Conservation (phyloP, 2,329 filamentous ascomycete species). For the Hymenoscyphus albidus region DNA sequence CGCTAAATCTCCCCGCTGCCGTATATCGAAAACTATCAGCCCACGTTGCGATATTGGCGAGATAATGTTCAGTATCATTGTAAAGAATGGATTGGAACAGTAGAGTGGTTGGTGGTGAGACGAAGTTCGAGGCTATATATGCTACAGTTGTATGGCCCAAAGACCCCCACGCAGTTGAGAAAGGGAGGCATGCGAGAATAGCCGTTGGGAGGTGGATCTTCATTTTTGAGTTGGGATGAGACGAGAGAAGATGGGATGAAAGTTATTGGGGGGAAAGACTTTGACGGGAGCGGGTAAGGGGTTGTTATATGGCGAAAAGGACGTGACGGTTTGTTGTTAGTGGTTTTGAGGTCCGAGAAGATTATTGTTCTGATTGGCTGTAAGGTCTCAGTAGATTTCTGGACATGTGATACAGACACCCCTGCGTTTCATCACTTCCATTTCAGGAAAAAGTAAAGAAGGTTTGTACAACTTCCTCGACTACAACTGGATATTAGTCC, state of each 20-base stretch:
- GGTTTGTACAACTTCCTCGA: neutral
- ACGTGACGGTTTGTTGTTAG: neutral
- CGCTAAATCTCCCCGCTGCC: conserved; percentile 57
- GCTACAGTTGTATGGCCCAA: conserved; percentile 64
- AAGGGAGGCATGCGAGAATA: conserved; percentile 14
- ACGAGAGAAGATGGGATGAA: neutral
- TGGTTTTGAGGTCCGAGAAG: neutral
- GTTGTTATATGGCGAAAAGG: neutral
- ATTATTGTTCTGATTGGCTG: neutral
- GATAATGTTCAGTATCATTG: conserved; percentile 52
- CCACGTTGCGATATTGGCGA: conserved; percentile 63
- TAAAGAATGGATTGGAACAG: conserved; percentile 56
- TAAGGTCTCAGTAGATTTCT: neutral
- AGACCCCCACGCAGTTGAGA: conserved; percentile 32
- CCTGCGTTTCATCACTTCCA: neutral
- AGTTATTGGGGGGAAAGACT: neutral
- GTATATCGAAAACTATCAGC: conserved; percentile 61
- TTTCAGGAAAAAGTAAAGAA: neutral
- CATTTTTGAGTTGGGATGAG: conserved; percentile 17
- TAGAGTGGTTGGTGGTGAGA: conserved; percentile 50
- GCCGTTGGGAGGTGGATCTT: conserved; percentile 8
- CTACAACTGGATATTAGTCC: neutral
- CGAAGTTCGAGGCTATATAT: conserved; percentile 58
- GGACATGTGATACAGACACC: neutral
- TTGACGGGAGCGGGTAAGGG: neutral